phyloP scores from a whole-genome alignment of 345 rosid genomes.

The Boechera retrofracta region DNA sequence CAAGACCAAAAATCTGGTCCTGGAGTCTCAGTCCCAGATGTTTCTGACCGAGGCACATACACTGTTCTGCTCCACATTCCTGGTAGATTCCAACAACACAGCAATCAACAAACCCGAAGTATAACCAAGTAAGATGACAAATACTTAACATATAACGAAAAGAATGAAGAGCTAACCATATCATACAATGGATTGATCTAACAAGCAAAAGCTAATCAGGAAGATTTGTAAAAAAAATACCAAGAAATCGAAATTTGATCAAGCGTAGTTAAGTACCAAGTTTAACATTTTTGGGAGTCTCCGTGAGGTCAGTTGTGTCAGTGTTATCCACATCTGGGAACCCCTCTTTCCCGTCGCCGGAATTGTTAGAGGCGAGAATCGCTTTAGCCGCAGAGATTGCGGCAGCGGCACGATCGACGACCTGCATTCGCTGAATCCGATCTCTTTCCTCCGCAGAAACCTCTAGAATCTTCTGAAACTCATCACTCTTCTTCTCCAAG shows the following conservation, averaged over 20 bases:
- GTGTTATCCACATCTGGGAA: conserved; percentile 3
- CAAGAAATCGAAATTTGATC: background rate
- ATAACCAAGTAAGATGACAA: background rate
- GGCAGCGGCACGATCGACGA: conserved; percentile 83
- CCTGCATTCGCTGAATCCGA: conserved; percentile 79
- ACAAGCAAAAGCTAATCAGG: background rate
- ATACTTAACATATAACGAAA: background rate
- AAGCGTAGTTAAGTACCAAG: conserved; percentile 3
- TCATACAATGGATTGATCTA: background rate
- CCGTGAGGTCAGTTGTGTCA: background rate
- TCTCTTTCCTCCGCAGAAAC: conserved; percentile 79
- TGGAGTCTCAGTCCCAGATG: conserved; percentile 61
- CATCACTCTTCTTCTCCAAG: conserved; percentile 74
- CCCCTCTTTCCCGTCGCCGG: conserved; percentile 31
- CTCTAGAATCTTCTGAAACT: conserved; percentile 71
- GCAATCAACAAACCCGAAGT: background rate
- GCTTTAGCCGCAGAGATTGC: conserved; percentile 83
- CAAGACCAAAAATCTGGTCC: conserved; percentile 99
- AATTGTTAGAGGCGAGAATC: conserved; percentile 51
- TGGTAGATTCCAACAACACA: conserved; percentile 31
- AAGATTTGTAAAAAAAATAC: background rate
- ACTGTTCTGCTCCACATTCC: conserved; percentile 51
- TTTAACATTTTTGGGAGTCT: conserved; percentile 23
- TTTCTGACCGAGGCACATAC: conserved; percentile 50
- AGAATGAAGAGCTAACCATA: background rate